phyloP scores from a whole-genome alignment of 495 filamentous ascomycete genomes.

The Lindgomyces ingoldianus region DNA sequence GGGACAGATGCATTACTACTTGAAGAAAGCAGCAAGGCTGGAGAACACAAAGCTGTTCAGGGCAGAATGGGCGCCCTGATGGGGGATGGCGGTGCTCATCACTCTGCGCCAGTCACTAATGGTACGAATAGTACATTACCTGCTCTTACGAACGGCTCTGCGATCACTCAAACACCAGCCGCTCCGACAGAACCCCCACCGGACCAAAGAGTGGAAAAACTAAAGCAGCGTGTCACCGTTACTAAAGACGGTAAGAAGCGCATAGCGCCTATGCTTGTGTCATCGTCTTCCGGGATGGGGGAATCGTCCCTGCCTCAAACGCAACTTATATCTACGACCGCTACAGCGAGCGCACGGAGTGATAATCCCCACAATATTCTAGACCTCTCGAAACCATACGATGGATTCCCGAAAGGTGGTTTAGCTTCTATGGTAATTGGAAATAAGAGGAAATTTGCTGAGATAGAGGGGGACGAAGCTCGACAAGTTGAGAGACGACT shows the following conservation, averaged over 20 bases:
- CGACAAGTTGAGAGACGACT: constrained; percentile 65
- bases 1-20: constrained; percentile 82
- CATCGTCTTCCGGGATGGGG: constrained; percentile 73
- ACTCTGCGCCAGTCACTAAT: constrained; percentile 38
- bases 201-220: constrained; percentile 67
- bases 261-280: constrained; percentile 87
- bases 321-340: constrained; percentile 72
- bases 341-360: constrained; percentile 55
- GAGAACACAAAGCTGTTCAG: constrained; percentile 83
- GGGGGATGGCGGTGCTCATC: constrained; percentile 62
- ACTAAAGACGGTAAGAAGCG: constrained; percentile 98
- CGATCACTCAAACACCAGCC: constrained; percentile 16
- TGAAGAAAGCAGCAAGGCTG: constrained; percentile 89
- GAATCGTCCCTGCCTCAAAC: constrained; percentile 86
- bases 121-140: constrained; percentile 46
- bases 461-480: constrained; percentile 67
- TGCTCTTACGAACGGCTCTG: constrained; percentile 43
- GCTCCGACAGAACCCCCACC: constrained; percentile 52
- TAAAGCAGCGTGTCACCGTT: constrained; percentile 89
- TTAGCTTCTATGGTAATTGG: constrained; percentile 81
- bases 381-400: constrained; percentile 91
- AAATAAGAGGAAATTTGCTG: constrained; percentile 82
- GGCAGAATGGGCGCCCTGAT: constrained; percentile 96
- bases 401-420: constrained; percentile 89
- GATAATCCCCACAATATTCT: constrained; percentile 83